phyloP scores from a whole-genome alignment of 1,284 basidiomycete species.

The Volvariella volvacea region DNA sequence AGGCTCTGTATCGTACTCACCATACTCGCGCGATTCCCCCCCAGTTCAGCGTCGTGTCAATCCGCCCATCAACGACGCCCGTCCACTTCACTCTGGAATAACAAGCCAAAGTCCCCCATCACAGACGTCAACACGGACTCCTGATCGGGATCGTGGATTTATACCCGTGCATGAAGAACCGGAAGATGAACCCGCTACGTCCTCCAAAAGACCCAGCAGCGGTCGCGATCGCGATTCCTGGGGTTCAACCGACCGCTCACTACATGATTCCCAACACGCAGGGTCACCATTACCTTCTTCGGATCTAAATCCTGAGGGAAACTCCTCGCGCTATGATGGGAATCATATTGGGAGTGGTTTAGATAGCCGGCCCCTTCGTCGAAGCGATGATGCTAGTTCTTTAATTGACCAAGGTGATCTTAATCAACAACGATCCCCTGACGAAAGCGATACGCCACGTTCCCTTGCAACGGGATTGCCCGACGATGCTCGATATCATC shows the following conservation, averaged over 20 bases:
- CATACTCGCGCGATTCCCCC: conserved; percentile 44
- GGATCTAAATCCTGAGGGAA: conserved; percentile 46
- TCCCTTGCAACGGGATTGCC: conserved; percentile 58
- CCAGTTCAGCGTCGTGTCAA: conserved; percentile 33
- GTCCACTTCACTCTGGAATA: conserved; percentile 14
- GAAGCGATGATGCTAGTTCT: conserved; percentile 40
- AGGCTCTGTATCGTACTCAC: conserved; percentile 41
- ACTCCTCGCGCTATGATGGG: conserved; percentile 27
- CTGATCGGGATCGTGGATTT: conserved; percentile 45
- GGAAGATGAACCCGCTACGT: conserved; percentile 50
- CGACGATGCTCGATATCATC: conserved; percentile 28
- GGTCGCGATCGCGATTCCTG: conserved; percentile 17
- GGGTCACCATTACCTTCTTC: conserved; percentile 50
- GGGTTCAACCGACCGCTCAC: conserved; percentile 24
- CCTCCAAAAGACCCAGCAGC: conserved; percentile 18
- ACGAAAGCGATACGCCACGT: conserved; percentile 51
- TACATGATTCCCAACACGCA: conserved; percentile 24
- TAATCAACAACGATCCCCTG: conserved; percentile 18
- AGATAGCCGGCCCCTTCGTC: conserved; percentile 25
- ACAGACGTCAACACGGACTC: conserved; percentile 48
- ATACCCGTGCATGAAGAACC: conserved; percentile 72
- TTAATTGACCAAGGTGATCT: conserved; percentile 34
- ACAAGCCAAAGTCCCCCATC: conserved; percentile 51
- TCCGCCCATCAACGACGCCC: conserved; percentile 16
- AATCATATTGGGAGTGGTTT: conserved; percentile 19